Base-by-base conservation (phyloP, 2,329 filamentous ascomycete genomes). In the Dothistroma septosporum region DNA sequence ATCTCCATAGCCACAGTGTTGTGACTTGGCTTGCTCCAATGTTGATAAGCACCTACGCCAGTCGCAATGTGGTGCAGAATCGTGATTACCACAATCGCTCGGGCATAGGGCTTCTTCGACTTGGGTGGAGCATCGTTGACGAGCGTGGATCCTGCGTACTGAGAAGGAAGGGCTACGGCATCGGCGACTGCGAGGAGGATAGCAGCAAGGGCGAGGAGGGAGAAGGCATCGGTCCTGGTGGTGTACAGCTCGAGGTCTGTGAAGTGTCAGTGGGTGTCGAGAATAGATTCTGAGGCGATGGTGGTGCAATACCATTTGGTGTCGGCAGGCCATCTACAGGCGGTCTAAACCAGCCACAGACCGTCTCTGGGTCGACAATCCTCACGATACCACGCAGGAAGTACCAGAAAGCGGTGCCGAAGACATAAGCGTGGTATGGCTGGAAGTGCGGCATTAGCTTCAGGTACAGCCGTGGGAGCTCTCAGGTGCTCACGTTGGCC, bases 201-300 rank as follows among this genome's bases (percentile, higher is more conserved):
- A 8, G 66, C 59, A 16, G 70, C 64, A 37, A 75, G 65, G 24
- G 73, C 67, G 35, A 74, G 58, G 22, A 75, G 72, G 48, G 70
- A 66, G 64, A 68, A 75, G 64, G 69, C 73, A 59, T 75, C 73
- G 57, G 70, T 74, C 57, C 72, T 66, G 59, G 71, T 71, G 47
- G 68, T 75, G 70, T 75, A 75, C 64, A 74, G 63, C 56, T 75
- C 73, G 53, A 75, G 72, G 61, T 75, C 73, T 74, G 62, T 24
- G 50, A 16, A 46, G 19, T 32, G n/a, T 59, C 44, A 41, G 24
- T 32, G n/a, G 11, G n/a, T 35, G 41, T 31, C 9, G 41, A 33
- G 19, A 9, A 19, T 50, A 33, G 24, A 6, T 46, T 53, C 7
- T 19, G 24, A 41, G 44, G 22, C 32, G 37, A 54, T 28, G 24